These are phyloP conservation scores for Psilocybe tampanensis DNA, from an alignment of 768 basidiomycete genomes.

Conservation along the genomic window DNA sequence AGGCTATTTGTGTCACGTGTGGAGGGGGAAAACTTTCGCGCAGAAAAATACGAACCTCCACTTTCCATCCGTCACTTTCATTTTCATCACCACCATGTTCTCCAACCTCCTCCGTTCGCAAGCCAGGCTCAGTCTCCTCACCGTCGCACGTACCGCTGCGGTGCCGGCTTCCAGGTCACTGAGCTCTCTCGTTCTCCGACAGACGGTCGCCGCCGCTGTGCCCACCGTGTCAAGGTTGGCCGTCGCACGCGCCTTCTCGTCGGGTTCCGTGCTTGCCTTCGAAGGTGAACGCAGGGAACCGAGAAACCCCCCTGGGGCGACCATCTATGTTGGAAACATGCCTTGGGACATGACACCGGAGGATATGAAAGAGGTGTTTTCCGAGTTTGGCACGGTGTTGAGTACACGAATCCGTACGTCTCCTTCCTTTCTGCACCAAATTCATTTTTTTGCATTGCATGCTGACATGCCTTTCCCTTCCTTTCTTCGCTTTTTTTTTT, in stretches of 20 bases:
- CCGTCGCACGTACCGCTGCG: slow-evolving; percentile 24
- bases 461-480: too few species aligned
- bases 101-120: slow-evolving; percentile 38
- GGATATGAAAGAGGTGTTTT: slow-evolving; percentile 43
- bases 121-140: slow-evolving; percentile 31
- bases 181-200: slow-evolving; percentile 8
- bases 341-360: slow-evolving; percentile 46
- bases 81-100: slow-evolving; percentile 32
- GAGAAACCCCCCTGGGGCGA: slow-evolving; percentile 34
- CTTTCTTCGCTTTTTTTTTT: background rate
- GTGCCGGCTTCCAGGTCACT: slow-evolving; percentile 11
- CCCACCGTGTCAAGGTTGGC: slow-evolving; percentile 8
- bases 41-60: background rate
- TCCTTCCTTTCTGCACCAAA: background rate
- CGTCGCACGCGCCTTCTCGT: slow-evolving; percentile 22
- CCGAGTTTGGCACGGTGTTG: slow-evolving; percentile 42
- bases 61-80: background rate
- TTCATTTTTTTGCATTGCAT: background rate
- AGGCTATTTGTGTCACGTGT: too few species aligned
- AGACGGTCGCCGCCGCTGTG: slow-evolving; percentile 5
- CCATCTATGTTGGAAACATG: slow-evolving; percentile 54
- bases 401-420: slow-evolving; percentile 44
- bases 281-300: slow-evolving; percentile 2
- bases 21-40: background rate
- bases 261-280: slow-evolving; percentile 4